phyloP scores from a whole-genome alignment of 2,329 filamentous ascomycete genomes.

The Talaromyces sp. region DNA sequence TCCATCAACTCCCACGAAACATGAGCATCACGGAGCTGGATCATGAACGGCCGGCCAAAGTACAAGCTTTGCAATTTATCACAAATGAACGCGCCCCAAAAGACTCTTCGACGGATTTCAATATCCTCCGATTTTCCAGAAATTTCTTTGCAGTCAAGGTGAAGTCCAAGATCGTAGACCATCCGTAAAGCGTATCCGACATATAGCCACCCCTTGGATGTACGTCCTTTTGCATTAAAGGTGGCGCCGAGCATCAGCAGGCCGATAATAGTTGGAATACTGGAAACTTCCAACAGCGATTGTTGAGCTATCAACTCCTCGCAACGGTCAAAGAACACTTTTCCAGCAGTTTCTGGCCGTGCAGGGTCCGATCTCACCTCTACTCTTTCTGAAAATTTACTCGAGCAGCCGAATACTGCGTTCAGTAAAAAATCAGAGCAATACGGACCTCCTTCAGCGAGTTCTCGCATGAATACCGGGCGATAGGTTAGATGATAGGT shows the following conservation, averaged over 20 bases:
- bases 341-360: conserved; percentile 30
- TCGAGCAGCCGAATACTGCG: conserved; percentile 37
- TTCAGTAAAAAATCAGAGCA: conserved; percentile 35
- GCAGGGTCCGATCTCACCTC: conserved; percentile 28
- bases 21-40: conserved; percentile 21
- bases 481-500: conserved; percentile 35
- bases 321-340: conserved; percentile 35
- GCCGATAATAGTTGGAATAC: conserved; percentile 34
- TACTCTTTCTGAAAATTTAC: conserved; percentile 34
- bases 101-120: conserved; percentile 24
- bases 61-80: conserved; percentile 54
- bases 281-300: conserved; percentile 25
- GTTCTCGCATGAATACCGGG: conserved; percentile 33
- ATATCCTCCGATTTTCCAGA: conserved; percentile 17
- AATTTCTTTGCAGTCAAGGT: conserved; percentile 29
- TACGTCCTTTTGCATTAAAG: conserved; percentile 18
- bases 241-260: conserved; percentile 26
- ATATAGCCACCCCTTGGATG: conserved; percentile 33
- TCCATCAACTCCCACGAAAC: conserved; percentile 26
- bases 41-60: conserved; percentile 45
- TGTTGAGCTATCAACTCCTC: conserved; percentile 31
- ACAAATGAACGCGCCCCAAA: conserved; percentile 28
- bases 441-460: conserved; percentile 30
- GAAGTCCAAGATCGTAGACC: conserved; percentile 37
- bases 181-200: conserved; percentile 38